A percentile compares a stretch with the other conserved stretches of the same genome.
phyloP scores from a whole-genome alignment of 2,329 filamentous ascomycete genomes.

The Chrysosporium queenslandicum region DNA sequence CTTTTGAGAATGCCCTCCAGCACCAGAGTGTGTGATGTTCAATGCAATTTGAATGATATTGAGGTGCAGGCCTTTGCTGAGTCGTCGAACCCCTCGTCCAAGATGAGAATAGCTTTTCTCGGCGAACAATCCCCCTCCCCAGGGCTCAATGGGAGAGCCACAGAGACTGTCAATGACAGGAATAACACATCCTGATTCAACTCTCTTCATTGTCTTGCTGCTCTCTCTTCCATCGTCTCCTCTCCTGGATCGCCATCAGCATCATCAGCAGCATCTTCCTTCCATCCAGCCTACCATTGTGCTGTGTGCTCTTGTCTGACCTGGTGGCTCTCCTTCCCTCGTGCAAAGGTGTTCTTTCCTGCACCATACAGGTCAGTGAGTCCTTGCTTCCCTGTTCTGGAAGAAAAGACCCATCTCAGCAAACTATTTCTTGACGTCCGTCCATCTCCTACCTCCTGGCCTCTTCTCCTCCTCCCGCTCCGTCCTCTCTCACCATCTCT shows the following conservation, averaged over 20 bases:
- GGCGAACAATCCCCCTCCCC: background rate
- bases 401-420: background rate
- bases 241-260: background rate
- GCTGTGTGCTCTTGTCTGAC: constrained; percentile 2
- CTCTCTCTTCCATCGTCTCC: background rate
- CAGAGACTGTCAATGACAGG: background rate
- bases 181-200: background rate
- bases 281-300: no score
- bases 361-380: background rate
- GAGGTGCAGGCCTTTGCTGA: background rate
- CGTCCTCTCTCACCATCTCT: constrained; percentile 12
- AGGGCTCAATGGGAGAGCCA: background rate
- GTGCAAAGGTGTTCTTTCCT: background rate
- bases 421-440: background rate
- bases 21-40: no score
- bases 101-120: background rate
- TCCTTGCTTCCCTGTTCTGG: background rate
- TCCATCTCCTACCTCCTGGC: background rate
- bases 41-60: background rate
- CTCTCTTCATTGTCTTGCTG: background rate
- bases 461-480: constrained; percentile 16
- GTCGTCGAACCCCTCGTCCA: background rate
- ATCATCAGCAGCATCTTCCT: no score
- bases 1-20: no score
- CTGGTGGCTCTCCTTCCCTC: background rate